Evolutionary conservation across 2,329 filamentous ascomycete species (phyloP), one percentile per base, ranked within the genome.

Genomic region (Sporothrix pallida): DNA sequence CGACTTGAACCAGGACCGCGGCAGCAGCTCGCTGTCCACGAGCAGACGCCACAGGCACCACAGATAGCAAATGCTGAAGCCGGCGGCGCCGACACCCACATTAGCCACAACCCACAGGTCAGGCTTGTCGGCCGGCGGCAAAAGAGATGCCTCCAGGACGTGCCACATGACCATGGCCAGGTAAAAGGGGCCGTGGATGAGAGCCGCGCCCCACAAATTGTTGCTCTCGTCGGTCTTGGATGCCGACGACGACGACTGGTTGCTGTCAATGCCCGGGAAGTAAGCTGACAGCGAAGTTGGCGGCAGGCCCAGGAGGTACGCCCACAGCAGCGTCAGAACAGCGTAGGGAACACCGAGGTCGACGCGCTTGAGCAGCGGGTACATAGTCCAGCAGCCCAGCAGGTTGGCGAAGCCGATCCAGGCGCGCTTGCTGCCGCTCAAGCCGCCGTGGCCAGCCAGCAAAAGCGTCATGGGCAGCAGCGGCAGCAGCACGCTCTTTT

Each of bases 341-440:
- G 89, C 88, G 79, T 99, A 99, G 0, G 97, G 96, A 10, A 97
- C 86, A 13, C 88, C 86, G 9, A 99, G 85, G 60, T 95, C 92
- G 74, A 98, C 96, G 65, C 95, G 90, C 78, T 92, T 89, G 50
- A 99, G 88, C 7, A 99, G 86, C 0, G 96, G 96, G 79, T 94
- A 99, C 88, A 98, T 92, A 6, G 96, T 98, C 94, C 94, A 98
- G 46, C 89, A 89, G 9, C 92, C 95, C 12, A 98, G 87, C 15
- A 96, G 87, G 80, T 99, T 99, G 72, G 94, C 95, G 80, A 97
- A 97, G n/a, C 95, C 95, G 4, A 98, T 91, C 96, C 96, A 99
- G 1, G 93, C 91, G 68, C 96, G 89, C 20, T 89, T 89, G 71
- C 91, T 90, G 74, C 92, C 92, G 74, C 89, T 89, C 69, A 99